Base-by-base conservation (phyloP, 768 basidiomycete species). In the Phylloporus scabripes region DNA sequence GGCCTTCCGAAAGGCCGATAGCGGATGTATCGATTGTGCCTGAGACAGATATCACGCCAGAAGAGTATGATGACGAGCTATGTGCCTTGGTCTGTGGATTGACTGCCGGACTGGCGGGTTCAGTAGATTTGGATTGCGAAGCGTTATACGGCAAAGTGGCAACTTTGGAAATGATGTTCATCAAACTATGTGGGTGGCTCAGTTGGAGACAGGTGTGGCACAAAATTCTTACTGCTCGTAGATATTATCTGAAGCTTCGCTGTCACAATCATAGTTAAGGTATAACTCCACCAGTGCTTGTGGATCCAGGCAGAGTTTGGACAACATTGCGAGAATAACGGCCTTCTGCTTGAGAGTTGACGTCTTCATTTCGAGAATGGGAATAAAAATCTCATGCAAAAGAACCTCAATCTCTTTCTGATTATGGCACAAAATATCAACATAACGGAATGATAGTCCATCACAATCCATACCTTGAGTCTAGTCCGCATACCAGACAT, bases 371-470 rank as follows among this genome's bases (percentile, higher is more conserved):
- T 99, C 96, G 50, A 98, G 74, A 42, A 99, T 95, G 2, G 96
- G 96, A 48, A 98, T 83, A 73, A 98, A 99, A 54, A 99, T 98
- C 67, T 99, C 96, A 59, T 96, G 94, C 42, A 99, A 69, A n/a
- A 99, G 75, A 32, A 99, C 93, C 67, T 97, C 95, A 49, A 98
- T 97, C 68, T 99, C 96, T 87, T 97, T 96, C 95, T 97, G 64
- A 39, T 59, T 28, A 32, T 48, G 23, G 34, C 17, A 20, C 45
- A 41, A 45, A 14, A 42, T 33, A 47, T 63, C 28, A 58, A 47
- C 44, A 26, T 37, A 15, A 34, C 33, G 36, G 24, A 44, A 49
- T 47, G 7, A 26, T 23, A 5, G 4, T 47, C 11, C 5, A 42
- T 20, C 24, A 10, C 17, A 7, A 42, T 24, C 21, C 48, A 46